Conservation (phyloP, 2,329 filamentous ascomycete species). For the Paraphoma chrysanthemicola region DNA sequence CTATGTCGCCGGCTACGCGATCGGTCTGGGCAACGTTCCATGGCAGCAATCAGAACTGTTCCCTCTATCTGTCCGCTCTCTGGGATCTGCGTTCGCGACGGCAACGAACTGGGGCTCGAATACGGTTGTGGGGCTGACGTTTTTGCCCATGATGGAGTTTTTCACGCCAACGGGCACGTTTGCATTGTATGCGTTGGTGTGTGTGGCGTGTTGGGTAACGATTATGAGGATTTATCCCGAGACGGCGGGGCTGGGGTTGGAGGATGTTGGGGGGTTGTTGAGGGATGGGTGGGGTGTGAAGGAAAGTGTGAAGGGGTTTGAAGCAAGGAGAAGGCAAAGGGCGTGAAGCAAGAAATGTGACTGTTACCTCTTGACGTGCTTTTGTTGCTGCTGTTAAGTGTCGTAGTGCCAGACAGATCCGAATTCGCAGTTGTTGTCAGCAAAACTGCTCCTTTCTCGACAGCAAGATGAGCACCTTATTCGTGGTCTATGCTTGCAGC, state of each 20-base stretch:
- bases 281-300: constrained; percentile 73
- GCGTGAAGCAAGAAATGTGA: background rate
- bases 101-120: constrained; percentile 90
- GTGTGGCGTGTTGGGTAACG: constrained; percentile 69
- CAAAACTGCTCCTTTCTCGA: too few species aligned
- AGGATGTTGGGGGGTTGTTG: constrained; percentile 77
- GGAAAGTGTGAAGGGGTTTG: constrained; percentile 36
- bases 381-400: too few species aligned
- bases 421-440: too few species aligned
- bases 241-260: constrained; percentile 80
- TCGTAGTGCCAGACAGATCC: too few species aligned
- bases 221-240: constrained; percentile 85
- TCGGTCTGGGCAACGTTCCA: constrained; percentile 88
- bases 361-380: too few species aligned
- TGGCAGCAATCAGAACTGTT: constrained; percentile 97
- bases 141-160: constrained; percentile 83
- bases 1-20: constrained; percentile 85
- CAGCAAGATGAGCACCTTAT: too few species aligned
- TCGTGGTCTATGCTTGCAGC: too few species aligned
- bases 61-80: constrained; percentile 73
- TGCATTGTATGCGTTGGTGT: constrained; percentile 77
- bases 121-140: constrained; percentile 84
- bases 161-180: constrained; percentile 81
- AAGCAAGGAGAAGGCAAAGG: constrained; percentile 9
- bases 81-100: constrained; percentile 76